phyloP scores from a whole-genome alignment of 2,329 filamentous ascomycete genomes.

The Talaromyces sp. region DNA sequence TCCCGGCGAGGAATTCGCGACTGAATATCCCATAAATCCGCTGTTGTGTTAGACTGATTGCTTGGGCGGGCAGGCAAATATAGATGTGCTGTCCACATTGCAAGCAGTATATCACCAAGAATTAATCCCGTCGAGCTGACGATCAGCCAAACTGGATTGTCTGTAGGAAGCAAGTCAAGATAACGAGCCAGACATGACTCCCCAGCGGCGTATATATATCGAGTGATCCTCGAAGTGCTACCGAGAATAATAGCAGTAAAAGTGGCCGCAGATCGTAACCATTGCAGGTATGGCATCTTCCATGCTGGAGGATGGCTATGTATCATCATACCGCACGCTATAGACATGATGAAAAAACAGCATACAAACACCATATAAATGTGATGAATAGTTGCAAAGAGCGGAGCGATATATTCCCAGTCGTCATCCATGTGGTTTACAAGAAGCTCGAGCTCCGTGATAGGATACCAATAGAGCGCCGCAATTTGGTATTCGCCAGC shows the following conservation, averaged over 20 bases:
- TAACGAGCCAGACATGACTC: neutral
- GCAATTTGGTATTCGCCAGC: neutral
- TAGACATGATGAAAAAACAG: constrained; percentile 6
- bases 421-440: neutral
- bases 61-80: neutral
- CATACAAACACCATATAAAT: constrained; percentile 6
- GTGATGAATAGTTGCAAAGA: constrained; percentile 9
- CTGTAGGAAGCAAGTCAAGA: neutral
- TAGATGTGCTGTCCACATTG: constrained; percentile 8
- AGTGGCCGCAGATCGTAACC: neutral
- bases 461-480: neutral
- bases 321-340: constrained; percentile 11
- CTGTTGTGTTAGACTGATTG: neutral
- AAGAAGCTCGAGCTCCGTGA: neutral
- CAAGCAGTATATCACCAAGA: neutral
- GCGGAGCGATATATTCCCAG: neutral
- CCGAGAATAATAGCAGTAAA: neutral
- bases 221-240: neutral
- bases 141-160: neutral
- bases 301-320: neutral
- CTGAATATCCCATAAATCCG: neutral
- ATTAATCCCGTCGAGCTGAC: neutral
- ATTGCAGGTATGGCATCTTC: neutral
- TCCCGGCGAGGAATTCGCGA: neutral
- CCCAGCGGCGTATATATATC: neutral